These are phyloP conservation scores for Spinellus fusiger DNA, from an alignment of 192 early-diverging fungal species.

Conservation along the genomic window DNA sequence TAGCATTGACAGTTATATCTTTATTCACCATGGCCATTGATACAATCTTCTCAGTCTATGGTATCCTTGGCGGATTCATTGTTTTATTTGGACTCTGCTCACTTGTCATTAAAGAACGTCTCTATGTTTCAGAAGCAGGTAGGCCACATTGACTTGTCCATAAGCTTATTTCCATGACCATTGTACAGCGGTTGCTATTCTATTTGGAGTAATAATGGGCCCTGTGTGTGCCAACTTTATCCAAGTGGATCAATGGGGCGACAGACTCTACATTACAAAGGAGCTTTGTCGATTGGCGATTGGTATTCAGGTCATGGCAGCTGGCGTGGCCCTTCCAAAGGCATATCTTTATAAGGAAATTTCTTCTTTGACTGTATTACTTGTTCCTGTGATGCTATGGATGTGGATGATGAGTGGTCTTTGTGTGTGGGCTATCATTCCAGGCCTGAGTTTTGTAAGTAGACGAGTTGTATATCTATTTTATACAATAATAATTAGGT, in stretches of 20 bases:
- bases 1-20: not conserved
- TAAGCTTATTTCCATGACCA: not conserved
- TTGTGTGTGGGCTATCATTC: constrained; percentile 51
- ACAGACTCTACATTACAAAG: constrained; percentile 44
- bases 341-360: constrained; percentile 63
- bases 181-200: constrained; percentile 61
- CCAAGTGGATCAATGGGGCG: constrained; percentile 38
- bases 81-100: constrained; percentile 62
- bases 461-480: no score
- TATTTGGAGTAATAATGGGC: constrained; percentile 74
- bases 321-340: constrained; percentile 53
- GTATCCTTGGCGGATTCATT: constrained; percentile 64
- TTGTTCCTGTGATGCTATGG: constrained; percentile 71
- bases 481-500: no score
- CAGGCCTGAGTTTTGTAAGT: constrained; percentile 45
- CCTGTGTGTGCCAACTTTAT: constrained; percentile 63
- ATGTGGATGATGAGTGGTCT: constrained; percentile 75
- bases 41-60: constrained; percentile 22
- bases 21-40: not conserved
- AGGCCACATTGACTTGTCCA: constrained; percentile 8
- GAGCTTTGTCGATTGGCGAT: constrained; percentile 71
- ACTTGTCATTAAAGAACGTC: constrained; percentile 58
- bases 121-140: constrained; percentile 70
- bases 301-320: constrained; percentile 81
- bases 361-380: constrained; percentile 55